phyloP scores from a whole-genome alignment of 1,284 basidiomycete species.

The Chalciporus sp. region DNA sequence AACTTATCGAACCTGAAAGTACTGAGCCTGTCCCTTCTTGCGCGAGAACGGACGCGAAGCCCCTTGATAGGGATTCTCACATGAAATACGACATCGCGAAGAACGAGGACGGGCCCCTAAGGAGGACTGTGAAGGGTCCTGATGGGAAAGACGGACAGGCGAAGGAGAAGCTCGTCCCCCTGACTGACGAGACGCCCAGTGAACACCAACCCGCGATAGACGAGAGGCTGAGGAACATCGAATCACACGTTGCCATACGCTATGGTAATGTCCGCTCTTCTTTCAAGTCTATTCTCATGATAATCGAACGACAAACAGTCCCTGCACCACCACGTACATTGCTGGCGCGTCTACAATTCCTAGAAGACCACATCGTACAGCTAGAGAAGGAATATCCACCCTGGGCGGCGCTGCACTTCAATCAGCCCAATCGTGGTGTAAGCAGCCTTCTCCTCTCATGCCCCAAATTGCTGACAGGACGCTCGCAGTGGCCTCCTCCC shows the following conservation, averaged over 20 bases:
- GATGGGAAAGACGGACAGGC: constrained; percentile 20
- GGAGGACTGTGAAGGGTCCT: constrained; percentile 49
- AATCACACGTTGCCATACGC: constrained; percentile 67
- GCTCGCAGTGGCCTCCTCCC: constrained; percentile 73
- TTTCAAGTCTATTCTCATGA: neutral
- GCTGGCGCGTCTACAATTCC: constrained; percentile 60
- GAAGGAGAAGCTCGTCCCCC: constrained; percentile 22
- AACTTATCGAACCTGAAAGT: constrained; percentile 29
- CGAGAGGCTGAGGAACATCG: constrained; percentile 63
- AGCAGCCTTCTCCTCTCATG: constrained; percentile 31
- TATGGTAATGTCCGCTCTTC: constrained; percentile 53
- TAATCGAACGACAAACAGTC: constrained; percentile 42
- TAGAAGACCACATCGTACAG: constrained; percentile 74
- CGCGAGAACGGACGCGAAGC: constrained; percentile 71
- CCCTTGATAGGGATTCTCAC: constrained; percentile 69
- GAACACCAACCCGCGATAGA: constrained; percentile 59
- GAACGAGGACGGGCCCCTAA: constrained; percentile 74
- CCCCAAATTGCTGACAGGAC: constrained; percentile 5
- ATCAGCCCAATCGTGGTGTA: constrained; percentile 77
- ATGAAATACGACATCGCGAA: constrained; percentile 83
- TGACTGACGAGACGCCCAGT: constrained; percentile 37
- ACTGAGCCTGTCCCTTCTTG: constrained; percentile 49
- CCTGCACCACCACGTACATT: constrained; percentile 67
- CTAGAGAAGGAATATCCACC: constrained; percentile 80
- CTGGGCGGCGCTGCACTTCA: constrained; percentile 82